Evolutionary conservation across 495 filamentous ascomycete species (phyloP).

Genomic region (Geoglossum glabrum): DNA sequence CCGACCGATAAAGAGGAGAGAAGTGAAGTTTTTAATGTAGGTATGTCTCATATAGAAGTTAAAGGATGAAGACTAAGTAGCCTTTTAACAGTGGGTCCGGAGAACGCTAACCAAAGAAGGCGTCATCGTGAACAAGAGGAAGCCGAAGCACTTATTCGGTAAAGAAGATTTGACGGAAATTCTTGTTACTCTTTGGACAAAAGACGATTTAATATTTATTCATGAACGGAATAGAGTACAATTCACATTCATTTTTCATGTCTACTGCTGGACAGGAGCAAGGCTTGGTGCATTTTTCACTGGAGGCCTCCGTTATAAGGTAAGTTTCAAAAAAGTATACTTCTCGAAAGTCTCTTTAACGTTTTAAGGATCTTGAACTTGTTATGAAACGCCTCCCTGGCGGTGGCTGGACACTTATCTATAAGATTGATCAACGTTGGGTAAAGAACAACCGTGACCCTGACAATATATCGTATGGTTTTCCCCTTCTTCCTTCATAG

Average conservation of each 20-base stretch:
- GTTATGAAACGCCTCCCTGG: not conserved
- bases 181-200: constrained; percentile 1
- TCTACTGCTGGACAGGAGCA: constrained; percentile 3
- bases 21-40: constrained; percentile 2
- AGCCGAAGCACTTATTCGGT: constrained; percentile 2
- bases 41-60: not conserved
- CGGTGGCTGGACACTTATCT: not conserved
- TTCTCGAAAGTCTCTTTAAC: not conserved
- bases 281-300: constrained; percentile 3
- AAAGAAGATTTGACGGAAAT: constrained; percentile 4
- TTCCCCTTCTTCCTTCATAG: not conserved
- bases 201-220: constrained; percentile 2
- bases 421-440: not conserved
- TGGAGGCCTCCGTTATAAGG: not conserved
- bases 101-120: not conserved
- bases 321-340: not conserved
- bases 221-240: not conserved
- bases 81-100: not conserved
- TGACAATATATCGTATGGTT: not conserved
- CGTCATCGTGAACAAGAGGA: constrained; percentile 3
- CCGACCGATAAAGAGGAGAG: constrained; percentile 1
- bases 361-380: not conserved
- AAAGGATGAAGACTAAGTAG: not conserved
- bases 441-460: not conserved
- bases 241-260: constrained; percentile 2